These are phyloP conservation scores for Begonia peltatifolia DNA, from an alignment of 306 rosid genomes.

Conservation along the genomic window DNA sequence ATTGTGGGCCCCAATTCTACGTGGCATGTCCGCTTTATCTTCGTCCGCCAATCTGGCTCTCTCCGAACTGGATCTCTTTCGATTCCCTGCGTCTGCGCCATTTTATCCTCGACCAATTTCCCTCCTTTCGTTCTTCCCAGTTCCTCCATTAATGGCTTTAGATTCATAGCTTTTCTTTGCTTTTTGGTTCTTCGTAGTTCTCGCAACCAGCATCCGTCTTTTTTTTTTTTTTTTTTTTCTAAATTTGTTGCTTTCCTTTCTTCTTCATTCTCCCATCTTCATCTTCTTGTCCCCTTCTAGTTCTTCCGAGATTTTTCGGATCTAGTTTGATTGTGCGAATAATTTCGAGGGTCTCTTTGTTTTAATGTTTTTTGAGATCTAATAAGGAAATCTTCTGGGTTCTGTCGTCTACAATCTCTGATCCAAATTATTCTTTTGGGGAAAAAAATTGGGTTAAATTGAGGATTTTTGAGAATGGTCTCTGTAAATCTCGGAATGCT, in stretches of 20 bases:
- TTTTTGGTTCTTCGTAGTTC: not conserved
- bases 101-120: not conserved
- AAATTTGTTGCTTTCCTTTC: not conserved
- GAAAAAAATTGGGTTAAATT: slow-evolving; percentile 4
- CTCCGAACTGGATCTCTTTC: slow-evolving; percentile 10
- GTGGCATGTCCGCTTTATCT: too few species aligned
- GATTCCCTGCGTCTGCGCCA: not conserved
- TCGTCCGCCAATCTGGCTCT: too few species aligned
- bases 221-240: not conserved
- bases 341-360: not conserved
- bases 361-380: too few species aligned
- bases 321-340: not conserved
- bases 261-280: not conserved
- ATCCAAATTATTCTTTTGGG: not conserved
- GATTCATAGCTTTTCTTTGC: not conserved
- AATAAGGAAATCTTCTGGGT: not conserved
- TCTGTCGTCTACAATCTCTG: not conserved
- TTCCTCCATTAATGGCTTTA: not conserved
- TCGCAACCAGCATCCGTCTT: not conserved
- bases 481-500: slow-evolving; percentile 69
- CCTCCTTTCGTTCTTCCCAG: not conserved
- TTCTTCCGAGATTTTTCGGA: not conserved
- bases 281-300: not conserved
- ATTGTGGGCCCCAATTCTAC: too few species aligned
- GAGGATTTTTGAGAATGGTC: slow-evolving; percentile 32